A percentile compares a stretch with the other conserved stretches of the same genome.
These are phyloP conservation scores for Arabidopsis suecica DNA, from an alignment of 345 rosid genomes.

Conservation along the genomic window DNA sequence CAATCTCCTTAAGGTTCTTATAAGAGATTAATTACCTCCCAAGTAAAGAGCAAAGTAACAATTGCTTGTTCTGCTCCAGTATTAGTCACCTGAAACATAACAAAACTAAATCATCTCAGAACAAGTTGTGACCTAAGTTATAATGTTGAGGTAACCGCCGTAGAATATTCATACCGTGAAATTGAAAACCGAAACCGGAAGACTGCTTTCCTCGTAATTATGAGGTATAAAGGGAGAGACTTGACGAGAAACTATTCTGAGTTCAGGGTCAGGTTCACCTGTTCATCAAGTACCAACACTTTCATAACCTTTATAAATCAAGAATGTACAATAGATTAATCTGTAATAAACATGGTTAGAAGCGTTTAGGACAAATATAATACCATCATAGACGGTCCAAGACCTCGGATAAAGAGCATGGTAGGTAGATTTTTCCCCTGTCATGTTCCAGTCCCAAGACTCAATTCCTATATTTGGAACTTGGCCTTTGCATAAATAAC, in stretches of 20 bases:
- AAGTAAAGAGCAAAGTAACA: constrained; percentile 84
- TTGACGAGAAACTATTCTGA: constrained; percentile 85
- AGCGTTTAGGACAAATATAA: background rate
- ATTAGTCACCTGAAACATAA: constrained; percentile 64
- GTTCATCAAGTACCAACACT: constrained; percentile 31
- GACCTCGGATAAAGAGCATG: constrained; percentile 97
- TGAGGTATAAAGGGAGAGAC: constrained; percentile 92
- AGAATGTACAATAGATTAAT: constrained; percentile 1
- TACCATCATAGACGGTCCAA: constrained; percentile 96
- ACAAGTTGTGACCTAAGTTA: background rate
- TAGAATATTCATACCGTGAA: constrained; percentile 58
- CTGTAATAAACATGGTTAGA: background rate
- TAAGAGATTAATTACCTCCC: constrained; percentile 64
- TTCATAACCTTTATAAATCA: background rate
- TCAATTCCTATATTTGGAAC: constrained; percentile 65
- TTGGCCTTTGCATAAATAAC: constrained; percentile 44
- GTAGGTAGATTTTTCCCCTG: constrained; percentile 78
- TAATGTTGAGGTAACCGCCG: background rate
- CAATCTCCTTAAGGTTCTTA: background rate
- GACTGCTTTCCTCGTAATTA: constrained; percentile 91
- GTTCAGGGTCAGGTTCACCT: constrained; percentile 97
- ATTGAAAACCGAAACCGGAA: constrained; percentile 82
- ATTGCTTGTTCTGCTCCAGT: constrained; percentile 64
- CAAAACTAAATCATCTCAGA: background rate
- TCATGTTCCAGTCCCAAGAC: constrained; percentile 97